Conservation (phyloP, 176 grass and related monocot species). For the Oryza officinalis region DNA sequence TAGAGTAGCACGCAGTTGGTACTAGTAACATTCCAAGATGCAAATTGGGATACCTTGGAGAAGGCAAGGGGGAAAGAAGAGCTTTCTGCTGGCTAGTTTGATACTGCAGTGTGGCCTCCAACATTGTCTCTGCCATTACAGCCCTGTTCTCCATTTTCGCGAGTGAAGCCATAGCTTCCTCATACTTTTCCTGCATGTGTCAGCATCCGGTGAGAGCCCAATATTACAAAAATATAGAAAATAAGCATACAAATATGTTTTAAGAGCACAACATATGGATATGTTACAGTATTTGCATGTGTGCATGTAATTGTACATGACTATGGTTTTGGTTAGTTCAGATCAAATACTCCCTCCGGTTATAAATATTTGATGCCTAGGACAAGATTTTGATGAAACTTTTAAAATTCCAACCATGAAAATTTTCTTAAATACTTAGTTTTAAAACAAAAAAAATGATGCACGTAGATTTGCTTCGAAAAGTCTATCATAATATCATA, state of each 20-base stretch:
- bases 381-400: too few species aligned
- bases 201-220: conserved; percentile 24
- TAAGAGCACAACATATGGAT: background rate
- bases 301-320: conserved; percentile 1
- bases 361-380: too few species aligned
- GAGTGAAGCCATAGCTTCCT: conserved; percentile 77
- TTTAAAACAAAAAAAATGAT: too few species aligned
- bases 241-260: background rate
- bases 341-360: background rate
- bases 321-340: conserved; percentile 21
- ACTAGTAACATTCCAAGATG: conserved; percentile 32
- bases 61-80: conserved; percentile 64
- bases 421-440: too few species aligned
- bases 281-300: background rate
- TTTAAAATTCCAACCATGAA: too few species aligned
- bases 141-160: conserved; percentile 87
- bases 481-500: too few species aligned
- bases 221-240: conserved; percentile 8
- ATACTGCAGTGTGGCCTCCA: conserved; percentile 98
- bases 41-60: conserved; percentile 71
- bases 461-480: too few species aligned
- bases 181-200: conserved; percentile 82
- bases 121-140: conserved; percentile 98
- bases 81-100: conserved; percentile 97
- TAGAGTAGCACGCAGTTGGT: background rate